Base-by-base conservation (phyloP, 2,329 filamentous ascomycete genomes). In the Colletotrichum eremochloae region DNA sequence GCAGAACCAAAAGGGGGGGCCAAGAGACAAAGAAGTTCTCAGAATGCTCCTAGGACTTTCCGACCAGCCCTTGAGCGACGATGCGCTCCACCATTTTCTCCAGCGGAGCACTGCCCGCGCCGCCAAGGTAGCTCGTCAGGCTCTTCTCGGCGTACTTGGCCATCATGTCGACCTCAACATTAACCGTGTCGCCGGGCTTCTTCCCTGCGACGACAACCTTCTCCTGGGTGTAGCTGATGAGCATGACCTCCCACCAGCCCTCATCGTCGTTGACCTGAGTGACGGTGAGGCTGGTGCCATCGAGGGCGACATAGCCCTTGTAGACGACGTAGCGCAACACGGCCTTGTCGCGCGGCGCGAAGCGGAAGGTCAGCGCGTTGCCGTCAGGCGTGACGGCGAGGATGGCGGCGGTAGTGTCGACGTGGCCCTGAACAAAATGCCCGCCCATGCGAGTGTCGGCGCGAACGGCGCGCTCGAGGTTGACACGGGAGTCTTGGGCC, bases 371-470 rank as follows among this genome's bases (percentile, higher is more conserved):
- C 73, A 97, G 82, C 8, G 96, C 94, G 83, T 98, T 97, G 69
- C 96, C 95, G 82, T 99, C 96, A 3, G 92, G 91, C 24, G 88
- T 91, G 46, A 93, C 89, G 55, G 89, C 88, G 50, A 92, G 80
- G 73, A 99, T 93, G 55, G 88, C 89, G 0, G 96, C 96, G 50
- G 92, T 91, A 14, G 94, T 96, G 82, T 99, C 97, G 73, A 99
- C 96, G 82, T 99, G 96, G 52, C 96, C 96, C 84, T 99, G 97
- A 42, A 98, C 96, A 78, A 98, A 97, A 84, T 99, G 96, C 0
- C 96, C 96, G 58, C 97, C 96, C 94, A 99, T 98, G 67, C 96
- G 94, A 57, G 96, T 98, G 78, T 93, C 90, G 5, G 95, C 94
- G 24, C 93, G 92, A 66, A 99, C 95, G 4, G 96, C 96, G 20